Evolutionary conservation across 1,284 basidiomycete species (phyloP), one percentile per base, ranked within the genome.

Genomic region (Vanrija humicola): DNA sequence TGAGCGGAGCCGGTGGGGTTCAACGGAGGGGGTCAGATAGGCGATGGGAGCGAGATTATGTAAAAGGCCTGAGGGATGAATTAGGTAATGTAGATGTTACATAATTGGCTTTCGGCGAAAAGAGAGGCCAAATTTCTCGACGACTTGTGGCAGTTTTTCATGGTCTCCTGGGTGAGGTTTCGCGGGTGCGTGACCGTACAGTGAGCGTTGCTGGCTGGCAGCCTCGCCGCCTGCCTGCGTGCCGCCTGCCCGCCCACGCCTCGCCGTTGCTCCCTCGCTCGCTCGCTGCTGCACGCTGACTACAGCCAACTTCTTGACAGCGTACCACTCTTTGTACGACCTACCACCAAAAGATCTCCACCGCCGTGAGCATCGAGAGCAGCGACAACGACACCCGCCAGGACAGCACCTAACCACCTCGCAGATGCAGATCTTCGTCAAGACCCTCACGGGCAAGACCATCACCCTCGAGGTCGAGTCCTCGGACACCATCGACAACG

Each of bases 401-500:
- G n/a, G n/a, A 38, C 43, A 28, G 28, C 29, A 38, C 9, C 34
- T 34, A 12, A 34, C 34, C 34, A 5, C 34, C 9, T 12, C 34
- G 28, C 44, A n/a, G 15, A 50, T 50, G 49, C 43, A 44, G 46
- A 50, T 53, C 16, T 48, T 56, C 38, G 42, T 44, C 48, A n/a
- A 14, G 83, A 77, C 77, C 59, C 77, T 82, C 59, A 81, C 80
- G 66, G 80, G 79, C 64, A 81, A 80, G 79, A 81, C 80, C 72
- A 82, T 82, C 78, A 81, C 80, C 70, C 79, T 82, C 65, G 81
- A 82, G 79, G 79, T 81, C 59, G 80, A 81, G 77, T 80, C 79
- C 58, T 79, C 78, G 62, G 82, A 83, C 78, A 82, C 82, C 56
- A 83, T 83, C 75, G 82, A 83, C 79, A 82, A 82, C 66, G 82